Base-by-base conservation (phyloP, 805 yeast species). In the Wickerhamia fluorescens region DNA sequence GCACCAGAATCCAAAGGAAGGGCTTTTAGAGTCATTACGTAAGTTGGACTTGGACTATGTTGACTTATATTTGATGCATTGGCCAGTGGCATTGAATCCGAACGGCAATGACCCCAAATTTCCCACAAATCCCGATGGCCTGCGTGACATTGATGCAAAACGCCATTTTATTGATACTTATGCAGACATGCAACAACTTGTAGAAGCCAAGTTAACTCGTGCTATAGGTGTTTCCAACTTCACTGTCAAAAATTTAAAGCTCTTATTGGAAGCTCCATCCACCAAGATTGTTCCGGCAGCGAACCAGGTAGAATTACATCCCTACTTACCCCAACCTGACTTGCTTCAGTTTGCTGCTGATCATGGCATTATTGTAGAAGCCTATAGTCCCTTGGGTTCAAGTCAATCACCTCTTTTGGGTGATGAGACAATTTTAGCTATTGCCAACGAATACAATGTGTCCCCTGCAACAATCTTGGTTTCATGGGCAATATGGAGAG, bases 1-100 rank as follows among this genome's bases (percentile, higher is more conserved):
- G 36, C 75, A 74, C 56, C 47, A 61, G 34, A 52, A 63, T 34
- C 76, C 77, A 10, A 69, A 47, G 24, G 56, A 48, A 14, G 80
- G 79, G 7, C 51, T 83, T 19, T 66, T 72, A 7, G 58, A 56
- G 30, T 77, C 87, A 4, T 61, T 84, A 42, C 42, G 65, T 38
- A 73, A 77, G 42, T 60, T 83, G 34, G 77, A 76, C 1, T 47
- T 83, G 41, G 89, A 78, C 23, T 84, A 84, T 44, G 78, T 84
- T 29, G 94, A 84, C 49, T 58, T 84, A 32, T 75, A 77, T 49
- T 65, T 85, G 46, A 68, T 83, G 50, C 94, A 84, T 53, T 84
- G 92, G 92, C 95, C 95, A 5, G 25, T 29, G n/a, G 28, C 33
- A n/a, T 25, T 29, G 28, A 25, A 29, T 13, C 24, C 28, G 5